Evolutionary conservation across 768 basidiomycete species (phyloP).

Genomic region (Tubosaeta sp.): DNA sequence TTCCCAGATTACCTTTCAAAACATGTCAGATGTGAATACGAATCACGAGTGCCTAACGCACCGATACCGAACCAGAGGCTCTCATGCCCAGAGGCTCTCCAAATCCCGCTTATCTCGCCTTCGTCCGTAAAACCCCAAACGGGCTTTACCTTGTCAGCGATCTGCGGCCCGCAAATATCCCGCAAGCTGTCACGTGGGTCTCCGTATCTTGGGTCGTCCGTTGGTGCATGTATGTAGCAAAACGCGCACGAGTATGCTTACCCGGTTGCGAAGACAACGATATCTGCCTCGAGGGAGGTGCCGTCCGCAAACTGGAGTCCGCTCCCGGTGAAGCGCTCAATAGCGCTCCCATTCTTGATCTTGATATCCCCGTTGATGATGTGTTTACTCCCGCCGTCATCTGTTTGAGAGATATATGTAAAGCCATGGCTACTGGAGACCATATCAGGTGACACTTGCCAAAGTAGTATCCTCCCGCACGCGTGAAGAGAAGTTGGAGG

Average conservation of each 20-base stretch:
- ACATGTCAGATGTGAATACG: neutral
- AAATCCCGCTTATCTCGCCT: slow-evolving; percentile 50
- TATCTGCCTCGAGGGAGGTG: slow-evolving; percentile 29
- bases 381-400: slow-evolving; percentile 39
- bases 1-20: slow-evolving; percentile 19
- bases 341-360: slow-evolving; percentile 41
- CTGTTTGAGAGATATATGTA: slow-evolving; percentile 7
- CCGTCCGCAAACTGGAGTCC: slow-evolving; percentile 30
- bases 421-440: too few relatives aligned
- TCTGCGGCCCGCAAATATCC: slow-evolving; percentile 43
- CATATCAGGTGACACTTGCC: too few relatives aligned
- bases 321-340: slow-evolving; percentile 29
- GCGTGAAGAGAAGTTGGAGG: slow-evolving; percentile 22
- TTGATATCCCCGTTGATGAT: slow-evolving; percentile 48
- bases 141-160: slow-evolving; percentile 42
- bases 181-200: slow-evolving; percentile 39
- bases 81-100: slow-evolving; percentile 32
- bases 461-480: slow-evolving; percentile 40
- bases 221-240: neutral
- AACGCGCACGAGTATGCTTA: neutral
- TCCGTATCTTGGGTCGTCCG: slow-evolving; percentile 37
- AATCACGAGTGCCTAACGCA: slow-evolving; percentile 7
- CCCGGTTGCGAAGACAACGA: slow-evolving; percentile 33
- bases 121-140: slow-evolving; percentile 67
- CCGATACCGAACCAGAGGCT: slow-evolving; percentile 34